Base-by-base conservation (phyloP, 805 yeast species). In the Lachancea dasiensis region DNA sequence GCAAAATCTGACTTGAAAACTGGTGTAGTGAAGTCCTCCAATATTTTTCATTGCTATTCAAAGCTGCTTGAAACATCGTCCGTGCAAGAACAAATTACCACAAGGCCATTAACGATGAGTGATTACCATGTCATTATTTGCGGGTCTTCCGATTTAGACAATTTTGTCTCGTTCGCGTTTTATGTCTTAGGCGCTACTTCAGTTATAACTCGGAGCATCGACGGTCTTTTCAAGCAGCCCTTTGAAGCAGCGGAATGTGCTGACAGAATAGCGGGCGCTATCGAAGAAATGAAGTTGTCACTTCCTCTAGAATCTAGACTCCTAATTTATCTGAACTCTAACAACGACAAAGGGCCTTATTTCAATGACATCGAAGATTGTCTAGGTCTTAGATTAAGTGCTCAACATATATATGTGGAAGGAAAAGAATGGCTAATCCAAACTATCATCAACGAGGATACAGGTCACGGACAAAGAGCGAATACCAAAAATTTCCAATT, bases 21-120 rank as follows among this genome's bases (percentile, higher is more conserved):
- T 9, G 61, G 65, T 1, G 46, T 65, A 16, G 46, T 69, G 1
- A 72, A 68, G 47, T 75, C 84, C 31, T 52, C 67, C 27, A 75
- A 81, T 39, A 61, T 78, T 1, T 50, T 66, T 47, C 38, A 50
- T 46, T 30, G 81, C 71, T 53, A 50, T 66, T 21, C 45, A 5
- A 70, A 69, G 13, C 67, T 61, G 44, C 51, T 60, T 2, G 31
- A 38, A 0, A 65, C 65, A 0, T 32, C 33, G 0, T 27, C 45
- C 1, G 50, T 80, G 26, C 34, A 48, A 3, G 47, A 58, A 3
- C 86, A 79, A 45, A 45, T 72, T 0, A 19, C 27, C 10, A 24
- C 36, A 7, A 36, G 40, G n/a, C 44, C 43, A 4, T 38, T 40
- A 20, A 36, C 19, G 2, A 58, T 77, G 36, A 31, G 44, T 0